Evolutionary conservation across 2,329 filamentous ascomycete species (phyloP), one percentile per base, ranked within the genome.

Genomic region (Penicillium corylophilum): DNA sequence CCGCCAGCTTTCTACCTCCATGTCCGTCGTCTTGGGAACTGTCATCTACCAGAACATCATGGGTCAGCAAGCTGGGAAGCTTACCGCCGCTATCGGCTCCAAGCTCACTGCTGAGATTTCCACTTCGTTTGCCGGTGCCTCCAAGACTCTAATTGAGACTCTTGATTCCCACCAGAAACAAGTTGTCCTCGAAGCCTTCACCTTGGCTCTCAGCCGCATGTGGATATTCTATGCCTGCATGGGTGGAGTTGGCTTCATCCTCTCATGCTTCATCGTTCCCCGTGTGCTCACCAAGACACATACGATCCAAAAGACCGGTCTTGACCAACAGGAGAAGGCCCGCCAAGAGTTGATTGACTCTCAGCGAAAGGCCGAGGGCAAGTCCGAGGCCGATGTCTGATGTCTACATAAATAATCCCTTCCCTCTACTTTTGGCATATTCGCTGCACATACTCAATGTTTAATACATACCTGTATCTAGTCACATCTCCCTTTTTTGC

Each of bases 321-420:
- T 79, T 31, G 72, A 64, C 16, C 73, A 72, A 50, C 74, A 77
- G 56, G 73, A 77, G 54, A 65, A 67, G 20, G 72, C 71, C 9
- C 64, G 75, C 33, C 65, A 69, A 59, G 72, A 74, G 51, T 66
- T 65, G 45, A 60, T 62, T 13, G 57, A 91, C 70, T 49, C 41
- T n/a, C 42, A 56, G 43, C 55, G 51, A 36, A 56, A 92, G 80
- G 68, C 87, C 82, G 56, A 86, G 86, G 63, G 87, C 83, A 63
- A 89, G 86, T 70, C 87, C 88, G 77, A 57, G 38, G 23, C 33
- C 9, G 59, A 64, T 24, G 59, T 41, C 9, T 63, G 56, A 50
- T 1, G 39, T 26, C 22, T 15, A 33, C 23, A 41, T 46, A 29
- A 23, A 20, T 16, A 18, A 9, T 41, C 18, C 5, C 23, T 23